These are phyloP conservation scores for Zymoseptoria pseudotritici DNA, from an alignment of 2,329 filamentous ascomycete genomes.

Conservation along the genomic window DNA sequence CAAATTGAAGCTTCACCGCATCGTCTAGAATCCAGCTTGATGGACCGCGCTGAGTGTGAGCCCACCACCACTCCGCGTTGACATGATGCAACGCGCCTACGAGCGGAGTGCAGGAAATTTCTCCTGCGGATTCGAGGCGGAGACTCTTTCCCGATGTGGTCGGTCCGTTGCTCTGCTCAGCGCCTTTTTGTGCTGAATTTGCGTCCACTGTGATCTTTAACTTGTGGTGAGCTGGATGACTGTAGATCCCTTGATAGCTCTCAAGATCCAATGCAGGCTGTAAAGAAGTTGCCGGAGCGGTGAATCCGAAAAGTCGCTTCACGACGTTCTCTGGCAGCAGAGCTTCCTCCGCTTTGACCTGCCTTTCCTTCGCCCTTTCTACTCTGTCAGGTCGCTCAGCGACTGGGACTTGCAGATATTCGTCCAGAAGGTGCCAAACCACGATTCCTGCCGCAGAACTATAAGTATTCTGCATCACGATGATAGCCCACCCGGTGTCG, in stretches of 20 bases:
- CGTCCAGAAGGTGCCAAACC: conserved; percentile 5
- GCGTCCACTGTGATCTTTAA: not conserved
- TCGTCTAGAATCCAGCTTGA: conserved; percentile 7
- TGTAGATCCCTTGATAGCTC: conserved; percentile 6
- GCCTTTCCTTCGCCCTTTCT: not conserved
- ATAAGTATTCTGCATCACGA: conserved; percentile 23
- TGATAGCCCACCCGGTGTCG: conserved; percentile 36
- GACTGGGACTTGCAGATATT: conserved; percentile 2
- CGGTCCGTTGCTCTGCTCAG: not conserved
- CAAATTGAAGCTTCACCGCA: conserved; percentile 9
- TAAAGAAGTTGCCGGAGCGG: not conserved
- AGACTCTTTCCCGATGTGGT: not conserved
- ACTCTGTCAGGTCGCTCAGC: conserved; percentile 4
- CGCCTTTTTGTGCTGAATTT: not conserved
- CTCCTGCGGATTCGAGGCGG: conserved; percentile 1
- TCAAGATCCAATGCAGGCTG: not conserved
- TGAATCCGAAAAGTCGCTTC: conserved; percentile 3
- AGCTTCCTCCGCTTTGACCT: conserved; percentile 1
- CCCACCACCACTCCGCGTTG: conserved; percentile 10
- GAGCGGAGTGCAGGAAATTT: not conserved
- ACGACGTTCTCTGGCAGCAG: conserved; percentile 1
- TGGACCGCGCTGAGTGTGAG: conserved; percentile 1
- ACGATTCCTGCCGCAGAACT: conserved; percentile 4
- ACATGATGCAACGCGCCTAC: conserved; percentile 7
- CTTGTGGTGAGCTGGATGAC: conserved; percentile 5